Percentiles rank a stretch among this genome's conserved stretches.
Evolutionary conservation across 2,329 filamentous ascomycete genomes (phyloP).

Genomic region (Talaromyces sp.): DNA sequence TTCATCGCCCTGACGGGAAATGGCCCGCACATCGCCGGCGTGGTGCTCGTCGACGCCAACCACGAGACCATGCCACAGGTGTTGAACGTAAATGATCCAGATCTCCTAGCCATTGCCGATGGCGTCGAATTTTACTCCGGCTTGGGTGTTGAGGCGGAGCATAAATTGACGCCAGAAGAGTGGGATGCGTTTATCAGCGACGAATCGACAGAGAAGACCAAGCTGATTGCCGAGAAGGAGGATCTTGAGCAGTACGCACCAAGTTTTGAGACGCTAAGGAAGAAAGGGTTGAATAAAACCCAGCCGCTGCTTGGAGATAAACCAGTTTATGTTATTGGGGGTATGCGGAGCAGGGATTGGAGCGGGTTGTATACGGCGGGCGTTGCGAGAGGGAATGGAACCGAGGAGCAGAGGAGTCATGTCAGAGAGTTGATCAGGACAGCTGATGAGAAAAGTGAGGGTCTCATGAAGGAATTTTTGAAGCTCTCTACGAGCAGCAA

Average conservation of each 20-base stretch:
- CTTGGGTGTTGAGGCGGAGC: slow-evolving; percentile 14
- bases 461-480: slow-evolving; percentile 25
- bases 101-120: slow-evolving; percentile 15
- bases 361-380: slow-evolving; percentile 28
- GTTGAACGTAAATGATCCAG: slow-evolving; percentile 15
- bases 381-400: slow-evolving; percentile 31
- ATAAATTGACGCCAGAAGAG: slow-evolving; percentile 12
- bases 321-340: slow-evolving; percentile 25
- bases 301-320: slow-evolving; percentile 23
- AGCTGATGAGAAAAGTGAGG: slow-evolving; percentile 25
- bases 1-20: slow-evolving; percentile 15
- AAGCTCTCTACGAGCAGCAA: slow-evolving; percentile 27
- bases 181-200: slow-evolving; percentile 16
- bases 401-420: slow-evolving; percentile 25
- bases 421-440: slow-evolving; percentile 25
- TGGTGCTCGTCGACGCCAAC: slow-evolving; percentile 19
- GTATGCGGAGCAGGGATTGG: slow-evolving; percentile 26
- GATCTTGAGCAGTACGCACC: slow-evolving; percentile 10
- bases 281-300: slow-evolving; percentile 23
- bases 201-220: slow-evolving; percentile 18
- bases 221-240: slow-evolving; percentile 4
- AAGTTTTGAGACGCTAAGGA: slow-evolving; percentile 26
- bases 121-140: slow-evolving; percentile 18
- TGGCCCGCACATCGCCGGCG: slow-evolving; percentile 12
- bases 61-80: slow-evolving; percentile 16